Evolutionary conservation across 176 grass and related monocot genomes (phyloP).

Genomic region (Zea luxurians): DNA sequence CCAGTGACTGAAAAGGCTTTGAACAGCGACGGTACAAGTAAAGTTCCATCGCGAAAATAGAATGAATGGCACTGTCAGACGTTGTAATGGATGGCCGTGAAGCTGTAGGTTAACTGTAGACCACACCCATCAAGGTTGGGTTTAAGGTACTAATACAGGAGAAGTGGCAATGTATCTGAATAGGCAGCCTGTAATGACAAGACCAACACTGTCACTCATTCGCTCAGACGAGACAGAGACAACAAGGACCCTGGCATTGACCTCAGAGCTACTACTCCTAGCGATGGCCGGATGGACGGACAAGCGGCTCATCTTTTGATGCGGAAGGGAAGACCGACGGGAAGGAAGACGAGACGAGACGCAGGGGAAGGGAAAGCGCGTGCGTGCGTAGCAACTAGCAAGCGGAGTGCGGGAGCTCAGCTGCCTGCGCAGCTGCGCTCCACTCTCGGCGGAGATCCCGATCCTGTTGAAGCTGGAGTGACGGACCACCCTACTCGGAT

Average conservation of each 20-base stretch:
- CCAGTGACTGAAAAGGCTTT: neutral
- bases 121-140: neutral
- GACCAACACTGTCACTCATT: neutral
- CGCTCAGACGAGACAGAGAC: neutral
- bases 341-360: neutral
- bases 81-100: neutral
- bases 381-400: slow-evolving; percentile 21
- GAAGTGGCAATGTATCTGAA: neutral
- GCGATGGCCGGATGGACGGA: neutral
- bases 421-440: neutral
- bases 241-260: slow-evolving; percentile 1
- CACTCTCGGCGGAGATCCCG: slow-evolving; percentile 41
- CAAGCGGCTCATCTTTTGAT: slow-evolving; percentile 30
- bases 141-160: neutral
- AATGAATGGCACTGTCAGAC: neutral
- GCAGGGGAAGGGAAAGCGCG: neutral
- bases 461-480: neutral
- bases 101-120: neutral
- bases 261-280: neutral
- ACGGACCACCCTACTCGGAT: too few species aligned
- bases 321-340: neutral
- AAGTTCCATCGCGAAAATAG: neutral
- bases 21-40: neutral
- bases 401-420: neutral
- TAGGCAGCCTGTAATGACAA: neutral